Evolutionary conservation across 305 asterid species (phyloP).

Genomic region (Caryopteris hybrid): DNA sequence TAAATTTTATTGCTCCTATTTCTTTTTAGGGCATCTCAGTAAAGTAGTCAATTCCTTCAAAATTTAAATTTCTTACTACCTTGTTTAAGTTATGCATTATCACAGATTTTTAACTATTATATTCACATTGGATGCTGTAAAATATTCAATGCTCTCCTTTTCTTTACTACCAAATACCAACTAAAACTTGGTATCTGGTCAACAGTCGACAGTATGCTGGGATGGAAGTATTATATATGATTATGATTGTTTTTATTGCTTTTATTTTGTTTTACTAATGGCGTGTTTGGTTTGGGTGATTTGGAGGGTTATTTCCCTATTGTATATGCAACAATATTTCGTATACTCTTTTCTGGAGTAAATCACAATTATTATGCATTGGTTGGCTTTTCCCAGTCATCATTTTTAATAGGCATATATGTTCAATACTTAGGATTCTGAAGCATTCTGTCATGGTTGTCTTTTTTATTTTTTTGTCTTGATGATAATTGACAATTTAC

Average conservation of each 20-base stretch:
- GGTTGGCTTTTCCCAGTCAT: not conserved
- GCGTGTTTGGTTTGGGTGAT: not conserved
- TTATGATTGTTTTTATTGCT: not conserved
- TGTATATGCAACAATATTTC: not conserved
- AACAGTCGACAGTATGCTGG: not conserved
- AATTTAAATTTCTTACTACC: not conserved
- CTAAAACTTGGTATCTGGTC: not conserved
- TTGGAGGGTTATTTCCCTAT: not conserved
- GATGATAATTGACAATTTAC: not conserved
- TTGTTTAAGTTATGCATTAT: not conserved
- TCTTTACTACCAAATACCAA: not conserved
- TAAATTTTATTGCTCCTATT: not conserved
- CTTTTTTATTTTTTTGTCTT: not conserved
- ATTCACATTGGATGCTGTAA: not conserved
- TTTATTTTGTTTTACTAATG: not conserved
- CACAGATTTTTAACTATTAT: not conserved
- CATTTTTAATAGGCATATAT: not conserved
- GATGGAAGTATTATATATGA: not conserved
- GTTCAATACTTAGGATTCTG: not conserved
- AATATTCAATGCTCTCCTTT: not conserved
- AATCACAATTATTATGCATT: too few species aligned
- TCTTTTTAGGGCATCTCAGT: not conserved
- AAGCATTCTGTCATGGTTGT: not conserved
- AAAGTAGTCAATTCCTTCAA: not conserved
- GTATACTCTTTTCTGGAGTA: not conserved